A percentile compares a stretch with the other conserved stretches of the same genome.
Evolutionary conservation across 805 yeast genomes (phyloP).

Genomic region (Jamesozyma spencerorum): DNA sequence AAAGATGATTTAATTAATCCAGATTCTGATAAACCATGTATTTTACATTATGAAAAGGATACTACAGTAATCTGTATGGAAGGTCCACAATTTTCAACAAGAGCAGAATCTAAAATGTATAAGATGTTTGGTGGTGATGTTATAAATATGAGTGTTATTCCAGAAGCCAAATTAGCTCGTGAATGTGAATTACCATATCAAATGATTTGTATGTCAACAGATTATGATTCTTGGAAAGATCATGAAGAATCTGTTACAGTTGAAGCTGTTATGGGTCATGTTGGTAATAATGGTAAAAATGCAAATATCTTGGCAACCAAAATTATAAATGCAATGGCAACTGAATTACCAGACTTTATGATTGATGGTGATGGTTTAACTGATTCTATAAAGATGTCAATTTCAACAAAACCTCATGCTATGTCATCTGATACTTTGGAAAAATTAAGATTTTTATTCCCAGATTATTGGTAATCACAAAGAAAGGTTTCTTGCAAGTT

Average conservation of each 20-base stretch:
- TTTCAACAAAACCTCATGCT: constrained; percentile 67
- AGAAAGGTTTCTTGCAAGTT: background rate
- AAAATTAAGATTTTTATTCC: constrained; percentile 80
- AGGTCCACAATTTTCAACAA: constrained; percentile 95
- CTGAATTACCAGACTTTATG: constrained; percentile 44
- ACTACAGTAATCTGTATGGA: constrained; percentile 92
- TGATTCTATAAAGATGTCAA: constrained; percentile 73
- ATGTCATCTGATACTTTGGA: constrained; percentile 63
- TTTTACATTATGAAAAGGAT: constrained; percentile 61
- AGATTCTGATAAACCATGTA: constrained; percentile 48
- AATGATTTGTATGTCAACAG: constrained; percentile 98
- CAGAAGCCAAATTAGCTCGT: constrained; percentile 94
- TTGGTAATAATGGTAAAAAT: constrained; percentile 77
- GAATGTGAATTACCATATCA: constrained; percentile 96
- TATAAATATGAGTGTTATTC: constrained; percentile 93
- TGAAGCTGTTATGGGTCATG: constrained; percentile 89
- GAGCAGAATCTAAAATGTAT: constrained; percentile 91
- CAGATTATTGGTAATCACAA: constrained; percentile 70
- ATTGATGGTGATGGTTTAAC: constrained; percentile 59
- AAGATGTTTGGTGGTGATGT: constrained; percentile 85
- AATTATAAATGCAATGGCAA: constrained; percentile 58
- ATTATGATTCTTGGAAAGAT: constrained; percentile 97
- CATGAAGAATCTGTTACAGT: constrained; percentile 94
- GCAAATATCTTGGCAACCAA: constrained; percentile 71
- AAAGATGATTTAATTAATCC: constrained; percentile 49